Evolutionary conservation across 2,329 filamentous ascomycete genomes (phyloP).

Genomic region (Aspergillus aculeatus): DNA sequence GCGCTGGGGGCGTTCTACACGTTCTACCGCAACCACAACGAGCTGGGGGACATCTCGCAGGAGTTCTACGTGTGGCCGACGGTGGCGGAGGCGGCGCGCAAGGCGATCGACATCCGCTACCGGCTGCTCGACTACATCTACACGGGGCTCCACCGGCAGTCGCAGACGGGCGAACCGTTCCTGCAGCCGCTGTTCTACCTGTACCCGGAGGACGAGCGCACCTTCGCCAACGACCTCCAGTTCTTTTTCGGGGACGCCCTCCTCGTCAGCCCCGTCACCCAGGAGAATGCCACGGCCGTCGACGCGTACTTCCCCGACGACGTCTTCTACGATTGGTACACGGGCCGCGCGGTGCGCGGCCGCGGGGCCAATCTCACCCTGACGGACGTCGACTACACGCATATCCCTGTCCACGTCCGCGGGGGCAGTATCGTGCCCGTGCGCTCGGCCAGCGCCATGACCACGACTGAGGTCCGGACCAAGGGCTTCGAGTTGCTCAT

Average conservation of each 20-base stretch:
- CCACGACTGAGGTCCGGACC: conserved; percentile 58
- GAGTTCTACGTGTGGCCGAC: conserved; percentile 71
- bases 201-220: conserved; percentile 60
- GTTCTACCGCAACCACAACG: conserved; percentile 75
- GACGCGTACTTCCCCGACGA: conserved; percentile 58
- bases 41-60: conserved; percentile 54
- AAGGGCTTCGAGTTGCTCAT: conserved; percentile 71
- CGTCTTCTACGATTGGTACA: conserved; percentile 62
- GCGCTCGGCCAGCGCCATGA: conserved; percentile 55
- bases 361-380: conserved; percentile 47
- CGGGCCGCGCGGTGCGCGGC: conserved; percentile 48
- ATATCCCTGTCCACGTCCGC: conserved; percentile 63
- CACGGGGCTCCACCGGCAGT: conserved; percentile 65
- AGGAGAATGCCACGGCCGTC: conserved; percentile 53
- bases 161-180: conserved; percentile 61
- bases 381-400: conserved; percentile 47
- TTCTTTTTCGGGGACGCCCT: conserved; percentile 61
- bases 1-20: conserved; percentile 70
- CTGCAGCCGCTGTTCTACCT: conserved; percentile 70
- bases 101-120: conserved; percentile 71
- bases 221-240: conserved; percentile 54
- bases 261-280: conserved; percentile 57
- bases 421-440: conserved; percentile 62
- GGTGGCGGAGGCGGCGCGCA: conserved; percentile 63
- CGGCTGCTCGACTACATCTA: conserved; percentile 77